Percentiles rank a stretch among this genome's conserved stretches.
phyloP scores from a whole-genome alignment of 176 grass and related monocot species.

The Ensete glaucum region DNA sequence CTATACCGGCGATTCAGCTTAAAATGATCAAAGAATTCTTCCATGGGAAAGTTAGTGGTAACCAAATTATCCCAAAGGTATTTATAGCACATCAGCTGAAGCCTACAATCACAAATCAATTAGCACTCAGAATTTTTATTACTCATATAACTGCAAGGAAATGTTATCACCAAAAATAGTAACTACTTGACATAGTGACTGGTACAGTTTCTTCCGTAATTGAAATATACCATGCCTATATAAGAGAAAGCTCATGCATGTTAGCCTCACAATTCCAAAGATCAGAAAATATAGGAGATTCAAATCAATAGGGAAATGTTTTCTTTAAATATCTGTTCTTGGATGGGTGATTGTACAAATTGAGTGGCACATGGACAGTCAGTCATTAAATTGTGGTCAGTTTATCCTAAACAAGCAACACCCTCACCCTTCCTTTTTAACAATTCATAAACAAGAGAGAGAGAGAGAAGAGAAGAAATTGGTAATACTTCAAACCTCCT shows the following conservation, averaged over 20 bases:
- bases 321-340: background rate
- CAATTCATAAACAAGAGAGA: too few species aligned
- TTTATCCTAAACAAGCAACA: background rate
- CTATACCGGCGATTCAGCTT: slow-evolving; percentile 43
- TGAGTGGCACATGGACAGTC: background rate
- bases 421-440: background rate
- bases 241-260: background rate
- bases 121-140: background rate
- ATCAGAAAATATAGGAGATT: background rate
- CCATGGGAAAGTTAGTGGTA: slow-evolving; percentile 31
- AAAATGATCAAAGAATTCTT: slow-evolving; percentile 77
- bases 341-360: background rate
- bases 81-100: slow-evolving; percentile 98
- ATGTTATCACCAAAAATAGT: background rate
- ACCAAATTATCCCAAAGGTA: slow-evolving; percentile 75
- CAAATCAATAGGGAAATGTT: background rate
- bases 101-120: slow-evolving; percentile 34
- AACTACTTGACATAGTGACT: background rate
- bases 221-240: background rate
- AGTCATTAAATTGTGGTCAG: background rate
- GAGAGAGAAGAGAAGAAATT: too few species aligned
- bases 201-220: background rate
- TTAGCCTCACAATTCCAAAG: background rate
- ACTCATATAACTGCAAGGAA: background rate
- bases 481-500: background rate